Evolutionary conservation across 805 yeast species (phyloP).

Genomic region (Saccharomycopsis sp.): DNA sequence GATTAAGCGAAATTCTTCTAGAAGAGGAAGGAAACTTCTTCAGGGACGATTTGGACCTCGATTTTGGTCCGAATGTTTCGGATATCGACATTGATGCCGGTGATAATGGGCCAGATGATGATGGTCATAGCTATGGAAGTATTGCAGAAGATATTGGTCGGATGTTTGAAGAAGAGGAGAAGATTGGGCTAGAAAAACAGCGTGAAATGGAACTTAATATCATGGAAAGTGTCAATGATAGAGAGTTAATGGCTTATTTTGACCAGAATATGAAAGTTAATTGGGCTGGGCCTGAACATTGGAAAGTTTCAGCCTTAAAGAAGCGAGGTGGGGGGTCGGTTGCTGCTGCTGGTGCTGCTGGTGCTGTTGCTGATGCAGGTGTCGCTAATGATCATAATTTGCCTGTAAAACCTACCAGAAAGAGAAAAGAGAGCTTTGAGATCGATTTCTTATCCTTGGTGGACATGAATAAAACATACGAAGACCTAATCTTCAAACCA

Average conservation of each 20-base stretch:
- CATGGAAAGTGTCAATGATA: conserved; percentile 38
- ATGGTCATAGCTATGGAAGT: conserved; percentile 23
- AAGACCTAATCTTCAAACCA: conserved; percentile 35
- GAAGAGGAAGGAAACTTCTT: conserved; percentile 26
- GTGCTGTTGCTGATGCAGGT: conserved; percentile 2
- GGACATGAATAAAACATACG: conserved; percentile 27
- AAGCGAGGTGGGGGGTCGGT: conserved; percentile 24
- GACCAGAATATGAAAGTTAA: conserved; percentile 62
- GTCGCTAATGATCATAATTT: conserved; percentile 4
- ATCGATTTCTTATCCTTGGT: conserved; percentile 38
- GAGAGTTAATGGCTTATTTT: conserved; percentile 71
- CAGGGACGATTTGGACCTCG: conserved; percentile 6
- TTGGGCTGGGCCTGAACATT: conserved; percentile 93
- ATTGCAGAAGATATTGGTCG: conserved; percentile 16
- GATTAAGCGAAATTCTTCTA: conserved; percentile 25
- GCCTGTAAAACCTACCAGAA: conserved; percentile 20
- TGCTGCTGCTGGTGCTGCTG: conserved; percentile 4
- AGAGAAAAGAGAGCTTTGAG: conserved; percentile 31
- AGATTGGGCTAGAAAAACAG: conserved; percentile 16
- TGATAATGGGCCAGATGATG: conserved; percentile 21
- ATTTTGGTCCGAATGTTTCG: conserved; percentile 23
- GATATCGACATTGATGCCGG: conserved; percentile 23
- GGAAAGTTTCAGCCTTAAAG: conserved; percentile 70
- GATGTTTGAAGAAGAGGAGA: conserved; percentile 22
- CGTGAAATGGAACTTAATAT: conserved; percentile 22